Evolutionary conservation across 371 early-diverging fungal genomes (phyloP), one percentile per base, ranked within the genome.

Genomic region (Mortierella sp.): DNA sequence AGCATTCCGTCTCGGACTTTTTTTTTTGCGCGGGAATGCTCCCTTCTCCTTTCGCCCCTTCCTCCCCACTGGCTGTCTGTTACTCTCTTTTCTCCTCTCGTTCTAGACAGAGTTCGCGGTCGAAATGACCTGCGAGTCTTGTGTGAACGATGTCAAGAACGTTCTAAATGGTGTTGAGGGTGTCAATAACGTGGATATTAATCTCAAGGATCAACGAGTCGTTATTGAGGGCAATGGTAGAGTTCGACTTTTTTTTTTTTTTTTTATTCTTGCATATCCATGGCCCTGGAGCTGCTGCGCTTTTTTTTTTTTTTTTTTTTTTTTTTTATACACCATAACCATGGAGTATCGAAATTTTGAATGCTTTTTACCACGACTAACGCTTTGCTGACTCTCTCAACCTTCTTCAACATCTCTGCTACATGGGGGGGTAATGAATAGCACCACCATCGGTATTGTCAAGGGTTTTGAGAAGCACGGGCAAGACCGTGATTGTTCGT

Each of bases 101-200:
- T 21, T 28, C 19, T 48, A 90, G 88, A 88, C 93, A 14, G 93
- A 94, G 69, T 92, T 92, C 62, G 94, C 94, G 9, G 94, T 94
- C 59, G 91, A 93, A 81, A 92, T 94, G 92, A 91, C 93, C 12
- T 94, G 94, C 63, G 84, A 90, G 74, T 82, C 88, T 37, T 94
- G 94, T 65, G 94, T 92, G 0, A 79, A 89, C 50, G 87, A 88
- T 59, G 85, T 94, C 52, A 82, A 81, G 46, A 84, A 84, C 18
- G 87, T 88, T 9, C 83, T 94, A 21, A 74, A 86, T 7, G 52
- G 79, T 1, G 82, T 84, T 46, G 80, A 88, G 25, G 90, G 83
- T 29, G 76, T 91, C 63, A 83, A 79, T 48, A 81, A 84, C 37
- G 88, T 84, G 72, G 87, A 89, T 67, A 77, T 92, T 48, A 73